Conservation (phyloP, 2,329 filamentous ascomycete species). For the Pseudogymnoascus sp. region DNA sequence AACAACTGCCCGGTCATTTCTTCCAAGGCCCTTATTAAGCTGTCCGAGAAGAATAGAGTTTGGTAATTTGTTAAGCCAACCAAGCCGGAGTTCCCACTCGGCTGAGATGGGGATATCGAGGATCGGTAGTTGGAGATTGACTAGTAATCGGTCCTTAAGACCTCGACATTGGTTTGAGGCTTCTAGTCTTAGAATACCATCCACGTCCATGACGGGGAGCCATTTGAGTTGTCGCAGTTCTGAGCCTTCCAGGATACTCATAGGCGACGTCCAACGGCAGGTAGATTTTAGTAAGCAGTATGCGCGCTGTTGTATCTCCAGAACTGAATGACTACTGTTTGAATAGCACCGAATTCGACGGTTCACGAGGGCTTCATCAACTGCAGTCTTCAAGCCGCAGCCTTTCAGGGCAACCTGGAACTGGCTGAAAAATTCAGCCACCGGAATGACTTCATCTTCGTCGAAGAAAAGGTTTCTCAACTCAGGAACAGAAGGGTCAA, state of each 20-base stretch:
- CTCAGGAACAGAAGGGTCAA: conserved; percentile 15
- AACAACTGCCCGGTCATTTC: not conserved
- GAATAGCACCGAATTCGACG: conserved; percentile 15
- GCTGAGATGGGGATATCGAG: conserved; percentile 10
- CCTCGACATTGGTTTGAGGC: conserved; percentile 18
- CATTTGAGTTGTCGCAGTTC: not conserved
- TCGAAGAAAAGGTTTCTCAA: conserved; percentile 21
- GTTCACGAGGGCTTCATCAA: conserved; percentile 18
- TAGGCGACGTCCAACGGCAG: not conserved
- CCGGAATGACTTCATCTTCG: conserved; percentile 23
- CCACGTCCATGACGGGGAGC: not conserved
- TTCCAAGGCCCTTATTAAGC: not conserved
- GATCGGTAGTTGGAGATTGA: conserved; percentile 16
- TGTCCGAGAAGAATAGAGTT: not conserved
- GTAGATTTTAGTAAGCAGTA: not conserved
- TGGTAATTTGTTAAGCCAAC: conserved; percentile 17
- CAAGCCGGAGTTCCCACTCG: conserved; percentile 17
- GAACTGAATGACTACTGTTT: conserved; percentile 9
- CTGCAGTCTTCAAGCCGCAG: conserved; percentile 18
- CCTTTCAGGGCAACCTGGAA: conserved; percentile 16
- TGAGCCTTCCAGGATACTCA: not conserved
- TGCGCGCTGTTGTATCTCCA: not conserved
- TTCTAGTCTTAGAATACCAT: conserved; percentile 8
- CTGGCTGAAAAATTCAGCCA: conserved; percentile 13
- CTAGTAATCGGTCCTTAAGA: conserved; percentile 13